These are phyloP conservation scores for Nissolia schottii DNA, from an alignment of 306 rosid genomes.

Conservation along the genomic window DNA sequence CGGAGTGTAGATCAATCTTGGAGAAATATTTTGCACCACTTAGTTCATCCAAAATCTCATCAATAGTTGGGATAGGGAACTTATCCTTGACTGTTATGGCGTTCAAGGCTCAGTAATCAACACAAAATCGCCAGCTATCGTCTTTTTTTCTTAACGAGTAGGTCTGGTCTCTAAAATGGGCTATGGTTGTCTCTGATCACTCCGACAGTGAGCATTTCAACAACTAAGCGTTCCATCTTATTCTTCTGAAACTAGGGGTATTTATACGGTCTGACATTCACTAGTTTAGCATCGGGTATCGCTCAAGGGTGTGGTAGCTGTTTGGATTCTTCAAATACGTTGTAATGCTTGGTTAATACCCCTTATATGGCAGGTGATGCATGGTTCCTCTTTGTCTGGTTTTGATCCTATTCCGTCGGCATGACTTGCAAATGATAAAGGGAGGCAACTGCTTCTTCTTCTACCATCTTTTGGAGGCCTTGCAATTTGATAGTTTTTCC, in stretches of 20 bases:
- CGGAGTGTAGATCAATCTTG: not conserved
- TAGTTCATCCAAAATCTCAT: too few relatives aligned
- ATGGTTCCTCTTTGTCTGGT: too few relatives aligned
- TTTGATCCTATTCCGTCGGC: too few relatives aligned
- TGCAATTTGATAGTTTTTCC: too few relatives aligned
- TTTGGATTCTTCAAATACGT: not conserved
- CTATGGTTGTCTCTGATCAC: too few relatives aligned
- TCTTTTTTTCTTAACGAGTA: not conserved
- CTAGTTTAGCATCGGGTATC: not conserved
- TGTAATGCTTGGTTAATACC: too few relatives aligned
- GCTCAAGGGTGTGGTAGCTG: not conserved
- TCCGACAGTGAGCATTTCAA: too few relatives aligned
- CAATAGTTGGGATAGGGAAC: not conserved
- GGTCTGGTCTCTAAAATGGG: not conserved
- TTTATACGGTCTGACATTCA: not conserved
- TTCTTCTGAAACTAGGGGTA: not conserved
- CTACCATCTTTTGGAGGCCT: too few relatives aligned
- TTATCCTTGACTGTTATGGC: not conserved
- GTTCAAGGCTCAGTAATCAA: not conserved
- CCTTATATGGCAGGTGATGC: too few relatives aligned
- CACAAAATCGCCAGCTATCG: not conserved
- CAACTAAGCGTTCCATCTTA: too few relatives aligned
- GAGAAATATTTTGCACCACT: not conserved
- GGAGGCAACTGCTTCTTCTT: too few relatives aligned
- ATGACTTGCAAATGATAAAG: too few relatives aligned